Percentiles rank a stretch among this genome's conserved stretches.
Conservation (phyloP, 306 rosid species). For the Cicer arietinum region DNA sequence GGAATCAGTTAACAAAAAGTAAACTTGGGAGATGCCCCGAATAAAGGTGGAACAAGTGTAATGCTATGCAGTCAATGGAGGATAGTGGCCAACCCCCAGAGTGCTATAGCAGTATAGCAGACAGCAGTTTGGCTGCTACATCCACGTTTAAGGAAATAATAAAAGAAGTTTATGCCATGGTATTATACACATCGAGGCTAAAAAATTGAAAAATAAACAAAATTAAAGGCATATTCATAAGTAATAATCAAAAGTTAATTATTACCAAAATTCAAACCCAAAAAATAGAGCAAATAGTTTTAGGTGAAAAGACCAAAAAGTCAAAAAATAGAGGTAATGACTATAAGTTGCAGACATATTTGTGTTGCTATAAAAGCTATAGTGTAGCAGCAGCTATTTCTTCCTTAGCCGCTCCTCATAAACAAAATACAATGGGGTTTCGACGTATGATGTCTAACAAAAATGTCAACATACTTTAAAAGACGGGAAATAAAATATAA, state of each 20-base stretch:
- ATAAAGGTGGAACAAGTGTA: conserved; percentile 28
- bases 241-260: not conserved
- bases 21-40: not conserved
- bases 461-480: not conserved
- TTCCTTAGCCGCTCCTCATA: not conserved
- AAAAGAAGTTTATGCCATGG: not conserved
- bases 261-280: not conserved
- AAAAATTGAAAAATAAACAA: not conserved
- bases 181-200: not conserved
- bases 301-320: not conserved
- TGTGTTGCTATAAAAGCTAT: not conserved
- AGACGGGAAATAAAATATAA: not conserved
- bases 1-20: not conserved
- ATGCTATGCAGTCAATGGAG: not conserved
- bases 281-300: not conserved
- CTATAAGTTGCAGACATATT: conserved; percentile 9
- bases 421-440: not conserved
- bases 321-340: not conserved
- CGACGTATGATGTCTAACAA: conserved; percentile 1
- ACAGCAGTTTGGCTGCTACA: not conserved
- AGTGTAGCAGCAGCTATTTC: not conserved
- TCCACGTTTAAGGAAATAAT: not conserved
- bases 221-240: not conserved
- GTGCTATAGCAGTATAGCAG: not conserved
- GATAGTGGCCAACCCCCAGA: not conserved